A percentile compares a stretch with the other conserved stretches of the same genome.
These are phyloP conservation scores for Mycena filopes DNA, from an alignment of 768 basidiomycete genomes.

Conservation along the genomic window DNA sequence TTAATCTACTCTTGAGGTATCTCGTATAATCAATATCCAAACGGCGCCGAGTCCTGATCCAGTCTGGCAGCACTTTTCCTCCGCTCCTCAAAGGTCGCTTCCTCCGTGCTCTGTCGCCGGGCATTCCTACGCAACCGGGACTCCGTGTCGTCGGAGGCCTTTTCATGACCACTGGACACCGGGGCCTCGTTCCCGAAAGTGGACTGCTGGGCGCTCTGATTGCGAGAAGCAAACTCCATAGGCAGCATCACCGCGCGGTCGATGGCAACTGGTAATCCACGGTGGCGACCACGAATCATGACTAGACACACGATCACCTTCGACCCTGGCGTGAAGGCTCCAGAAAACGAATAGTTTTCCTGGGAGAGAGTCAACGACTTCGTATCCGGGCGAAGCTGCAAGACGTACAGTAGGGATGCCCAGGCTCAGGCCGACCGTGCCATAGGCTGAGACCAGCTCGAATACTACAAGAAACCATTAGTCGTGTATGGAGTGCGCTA, in stretches of 20 bases:
- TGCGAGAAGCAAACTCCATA: constrained; percentile 55
- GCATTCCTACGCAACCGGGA: constrained; percentile 24
- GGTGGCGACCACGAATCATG: constrained; percentile 95
- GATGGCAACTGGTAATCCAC: constrained; percentile 88
- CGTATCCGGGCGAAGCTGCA: neutral
- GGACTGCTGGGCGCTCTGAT: constrained; percentile 1
- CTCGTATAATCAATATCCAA: neutral
- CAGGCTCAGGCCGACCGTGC: constrained; percentile 88
- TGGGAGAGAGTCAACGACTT: constrained; percentile 42
- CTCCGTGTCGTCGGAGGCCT: constrained; percentile 21
- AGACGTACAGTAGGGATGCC: constrained; percentile 81
- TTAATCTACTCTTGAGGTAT: no score
- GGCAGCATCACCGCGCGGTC: constrained; percentile 90
- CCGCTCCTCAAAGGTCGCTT: constrained; percentile 7
- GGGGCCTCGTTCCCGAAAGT: constrained; percentile 9
- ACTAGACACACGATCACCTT: constrained; percentile 89
- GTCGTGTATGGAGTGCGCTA: neutral
- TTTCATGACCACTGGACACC: constrained; percentile 14
- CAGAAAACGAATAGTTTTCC: constrained; percentile 86
- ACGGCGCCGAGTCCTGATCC: constrained; percentile 16
- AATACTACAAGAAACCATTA: constrained; percentile 63
- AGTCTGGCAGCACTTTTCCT: constrained; percentile 14
- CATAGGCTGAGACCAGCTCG: constrained; percentile 89
- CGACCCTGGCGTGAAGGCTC: constrained; percentile 80
- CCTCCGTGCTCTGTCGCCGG: constrained; percentile 20